Evolutionary conservation across 306 rosid genomes (phyloP).

Genomic region (Lathyrus oleraceus): DNA sequence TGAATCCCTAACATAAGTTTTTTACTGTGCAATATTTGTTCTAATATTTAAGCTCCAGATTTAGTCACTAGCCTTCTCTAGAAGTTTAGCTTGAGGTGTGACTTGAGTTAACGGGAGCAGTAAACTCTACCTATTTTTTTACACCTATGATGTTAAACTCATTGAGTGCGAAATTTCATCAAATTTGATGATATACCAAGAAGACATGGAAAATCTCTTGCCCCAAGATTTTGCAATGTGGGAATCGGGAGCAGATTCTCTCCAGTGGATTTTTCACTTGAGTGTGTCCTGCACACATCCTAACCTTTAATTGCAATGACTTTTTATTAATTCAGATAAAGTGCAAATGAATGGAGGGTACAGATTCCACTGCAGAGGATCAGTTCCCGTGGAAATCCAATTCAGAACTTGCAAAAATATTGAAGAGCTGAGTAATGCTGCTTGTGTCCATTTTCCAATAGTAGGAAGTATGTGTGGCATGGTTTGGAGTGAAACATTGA

Average conservation of each 20-base stretch:
- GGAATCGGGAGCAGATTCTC: neutral
- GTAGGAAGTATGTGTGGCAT: constrained; percentile 2
- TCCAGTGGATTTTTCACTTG: too few species aligned
- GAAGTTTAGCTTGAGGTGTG: constrained; percentile 15
- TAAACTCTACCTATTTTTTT: neutral
- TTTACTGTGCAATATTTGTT: neutral
- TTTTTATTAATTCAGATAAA: too few species aligned
- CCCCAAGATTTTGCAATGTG: constrained; percentile 17
- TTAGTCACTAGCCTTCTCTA: neutral
- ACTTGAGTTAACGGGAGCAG: neutral
- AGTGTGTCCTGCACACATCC: too few species aligned
- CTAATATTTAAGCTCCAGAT: constrained; percentile 7
- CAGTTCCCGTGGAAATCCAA: neutral
- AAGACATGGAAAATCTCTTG: constrained; percentile 21
- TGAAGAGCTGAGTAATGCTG: constrained; percentile 27
- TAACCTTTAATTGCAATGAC: too few species aligned
- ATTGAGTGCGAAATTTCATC: neutral
- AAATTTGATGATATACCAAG: constrained; percentile 18
- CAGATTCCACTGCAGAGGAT: too few species aligned
- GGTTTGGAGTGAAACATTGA: constrained; percentile 14
- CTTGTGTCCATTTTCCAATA: constrained; percentile 12
- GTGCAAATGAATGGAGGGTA: too few species aligned
- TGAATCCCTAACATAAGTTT: constrained; percentile 3
- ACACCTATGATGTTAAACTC: constrained; percentile 25
- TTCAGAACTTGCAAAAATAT: constrained; percentile 18